Base-by-base conservation (phyloP, 345 rosid genomes). In the Pugionium dolabratum region DNA sequence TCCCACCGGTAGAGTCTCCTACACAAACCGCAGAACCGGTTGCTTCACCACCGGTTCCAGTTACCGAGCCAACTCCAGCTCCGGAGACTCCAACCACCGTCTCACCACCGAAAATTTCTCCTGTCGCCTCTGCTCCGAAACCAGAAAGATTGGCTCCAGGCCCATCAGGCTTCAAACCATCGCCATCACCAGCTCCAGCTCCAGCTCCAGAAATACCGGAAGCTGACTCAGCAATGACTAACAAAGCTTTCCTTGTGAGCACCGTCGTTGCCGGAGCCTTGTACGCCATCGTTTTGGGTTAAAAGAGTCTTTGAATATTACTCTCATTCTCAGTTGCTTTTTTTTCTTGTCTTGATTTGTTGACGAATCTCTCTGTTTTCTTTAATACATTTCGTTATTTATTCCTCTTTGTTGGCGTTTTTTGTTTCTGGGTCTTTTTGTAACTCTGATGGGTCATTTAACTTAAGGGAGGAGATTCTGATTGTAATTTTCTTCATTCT, bases 221-320 rank as follows among this genome's bases (percentile, higher is more conserved):
- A 5, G 10, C 54, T 32, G 54, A 59, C 41, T 70, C 84, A 6
- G 72, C 80, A 49, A 67, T 54, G 53, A 57, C 76, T 29, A 69
- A 62, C 64, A 82, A 62, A 40, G 77, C 76, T 76, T 81, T 83
- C 66, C 59, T 81, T 35, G 81, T 80, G 1, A 81, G 82, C 42
- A 79, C 80, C 29, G 65, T 84, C 36, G 52, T 83, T 9, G 75
- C 85, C 1, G 89, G 80, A 40, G 75, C 79, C 62, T 61, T 84
- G 60, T 79, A 81, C 54, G 85, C 90, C 61, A 67, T 67, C 55
- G 65, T 81, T 62, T 79, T 85, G 82, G 90, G 86, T 59, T 87
- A 82, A 58, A 65, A 31, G 62, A 6, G 67, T 2, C 58, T n/a
- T 44, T 57, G 11, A 2, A 36, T 61, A 18, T 62, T 48, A 35